A percentile compares a stretch with the other conserved stretches of the same genome.
phyloP scores from a whole-genome alignment of 805 yeast species.

The Candida takata region DNA sequence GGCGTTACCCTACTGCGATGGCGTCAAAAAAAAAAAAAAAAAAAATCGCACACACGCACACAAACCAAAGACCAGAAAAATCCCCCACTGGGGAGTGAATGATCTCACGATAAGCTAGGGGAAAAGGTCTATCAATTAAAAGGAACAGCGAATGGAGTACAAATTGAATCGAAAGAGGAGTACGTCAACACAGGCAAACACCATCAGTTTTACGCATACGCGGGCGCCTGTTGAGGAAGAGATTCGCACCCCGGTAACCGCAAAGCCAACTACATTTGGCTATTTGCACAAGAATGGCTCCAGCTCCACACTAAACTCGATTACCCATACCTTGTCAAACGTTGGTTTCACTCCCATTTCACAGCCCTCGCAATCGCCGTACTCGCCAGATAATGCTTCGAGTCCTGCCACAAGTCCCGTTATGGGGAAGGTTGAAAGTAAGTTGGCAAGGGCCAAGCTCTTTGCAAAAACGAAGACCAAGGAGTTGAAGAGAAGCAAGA shows the following conservation, averaged over 20 bases:
- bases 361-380: constrained; percentile 6
- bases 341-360: constrained; percentile 22
- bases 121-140: too few species aligned
- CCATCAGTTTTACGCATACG: constrained; percentile 23
- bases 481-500: constrained; percentile 14
- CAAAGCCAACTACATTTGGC: constrained; percentile 6
- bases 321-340: constrained; percentile 20
- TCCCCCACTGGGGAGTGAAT: too few species aligned
- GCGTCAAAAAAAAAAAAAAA: too few species aligned
- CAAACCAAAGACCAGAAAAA: too few species aligned
- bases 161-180: constrained; percentile 17
- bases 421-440: constrained; percentile 16
- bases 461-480: constrained; percentile 24
- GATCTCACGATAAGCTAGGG: too few species aligned
- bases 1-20: too few species aligned
- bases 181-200: constrained; percentile 22
- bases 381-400: constrained; percentile 1
- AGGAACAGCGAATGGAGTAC: constrained; percentile 2
- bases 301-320: constrained; percentile 20
- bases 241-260: background rate
- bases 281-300: constrained; percentile 16
- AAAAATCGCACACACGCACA: too few species aligned
- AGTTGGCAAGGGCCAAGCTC: constrained; percentile 19
- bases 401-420: constrained; percentile 14
- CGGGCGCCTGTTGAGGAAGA: constrained; percentile 6